Evolutionary conservation across 768 basidiomycete genomes (phyloP), one percentile per base, ranked within the genome.

Genomic region (Suillus subluteus): DNA sequence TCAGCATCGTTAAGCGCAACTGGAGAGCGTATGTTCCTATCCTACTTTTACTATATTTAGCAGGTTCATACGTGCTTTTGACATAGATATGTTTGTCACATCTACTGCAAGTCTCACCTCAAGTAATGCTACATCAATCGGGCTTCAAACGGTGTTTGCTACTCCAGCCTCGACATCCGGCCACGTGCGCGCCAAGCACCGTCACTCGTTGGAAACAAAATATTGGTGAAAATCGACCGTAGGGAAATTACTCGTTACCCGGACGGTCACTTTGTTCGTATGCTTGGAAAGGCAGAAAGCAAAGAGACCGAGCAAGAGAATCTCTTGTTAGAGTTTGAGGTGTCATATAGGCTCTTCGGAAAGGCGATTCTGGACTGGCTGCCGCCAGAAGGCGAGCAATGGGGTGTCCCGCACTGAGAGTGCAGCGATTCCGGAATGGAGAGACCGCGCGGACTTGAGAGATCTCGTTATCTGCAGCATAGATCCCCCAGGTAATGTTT

Each of bases 241-340:
- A 99, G 98, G 98, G 90, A 92, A 32, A 79, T 82, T 6, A 91
- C 93, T 1, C 86, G 95, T 23, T 98, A 98, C 73, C 98, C 98
- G 0, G 96, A 98, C 72, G 98, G 98, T 0, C 98, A 99, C 74
- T 95, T 99, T 69, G 96, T 99, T 26, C 88, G 97, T 50, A 88
- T 95, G 0, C 84, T 99, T 1, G 98, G 98, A 3, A 88, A 87
- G 72, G 94, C 89, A 0, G 97, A 96, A 73, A 93, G 91, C 75
- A 98, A 98, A 76, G 96, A 97, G 75, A 96, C 96, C 0, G 97
- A 99, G 73, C 92, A 96, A 75, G 97, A 99, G 78, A 94, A 92
- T 74, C 73, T 99, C 65, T 76, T 99, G 71, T 79, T 99, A 35
- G 97, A 99, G 76, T 99, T 91, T 74, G 98, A 98, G 63, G 95